Conservation (phyloP, 768 basidiomycete species). For the Lactarius vividus region DNA sequence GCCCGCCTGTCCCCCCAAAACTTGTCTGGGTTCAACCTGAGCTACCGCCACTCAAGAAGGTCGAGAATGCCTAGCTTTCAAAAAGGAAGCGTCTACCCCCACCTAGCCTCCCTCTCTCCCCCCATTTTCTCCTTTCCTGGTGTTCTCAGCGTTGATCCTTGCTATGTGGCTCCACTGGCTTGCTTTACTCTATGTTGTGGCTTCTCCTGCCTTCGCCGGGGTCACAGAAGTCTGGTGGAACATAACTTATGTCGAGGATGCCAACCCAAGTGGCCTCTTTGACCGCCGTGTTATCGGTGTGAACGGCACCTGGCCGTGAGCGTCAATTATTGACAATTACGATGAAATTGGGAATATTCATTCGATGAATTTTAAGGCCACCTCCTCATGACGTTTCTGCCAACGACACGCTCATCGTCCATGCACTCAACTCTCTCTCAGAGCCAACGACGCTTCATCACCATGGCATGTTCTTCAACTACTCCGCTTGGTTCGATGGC, state of each 20-base stretch:
- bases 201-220: constrained; percentile 52
- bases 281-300: constrained; percentile 80
- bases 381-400: constrained; percentile 74
- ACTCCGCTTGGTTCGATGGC: constrained; percentile 85
- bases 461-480: constrained; percentile 95
- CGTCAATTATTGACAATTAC: constrained; percentile 16
- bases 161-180: constrained; percentile 22
- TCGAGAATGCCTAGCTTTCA: background rate
- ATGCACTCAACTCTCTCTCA: constrained; percentile 71
- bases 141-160: background rate
- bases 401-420: constrained; percentile 72
- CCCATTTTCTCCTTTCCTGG: constrained; percentile 5
- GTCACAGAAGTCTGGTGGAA: constrained; percentile 86
- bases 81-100: constrained; percentile 5
- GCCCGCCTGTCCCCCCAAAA: background rate
- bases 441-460: constrained; percentile 74
- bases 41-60: background rate
- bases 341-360: background rate
- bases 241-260: constrained; percentile 75
- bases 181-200: constrained; percentile 34
- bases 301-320: constrained; percentile 93
- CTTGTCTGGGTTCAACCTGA: background rate
- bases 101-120: constrained; percentile 12
- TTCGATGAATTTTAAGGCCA: constrained; percentile 47
- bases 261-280: constrained; percentile 81